These are phyloP conservation scores for Termitomyces sp. DNA, from an alignment of 768 basidiomycete species.

Conservation along the genomic window DNA sequence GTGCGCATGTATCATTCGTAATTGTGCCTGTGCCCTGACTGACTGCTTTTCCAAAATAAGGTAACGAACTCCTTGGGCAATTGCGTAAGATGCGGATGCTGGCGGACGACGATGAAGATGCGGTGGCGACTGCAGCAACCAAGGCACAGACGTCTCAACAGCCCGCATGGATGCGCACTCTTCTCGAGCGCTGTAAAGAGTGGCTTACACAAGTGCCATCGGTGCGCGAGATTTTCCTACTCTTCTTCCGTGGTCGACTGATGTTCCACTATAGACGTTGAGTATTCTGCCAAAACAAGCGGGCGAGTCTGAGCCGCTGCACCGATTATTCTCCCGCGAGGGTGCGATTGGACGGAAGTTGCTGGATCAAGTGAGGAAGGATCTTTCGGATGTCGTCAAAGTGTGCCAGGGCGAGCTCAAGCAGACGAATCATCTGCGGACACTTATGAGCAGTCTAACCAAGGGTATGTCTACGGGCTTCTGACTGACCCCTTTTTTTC, in stretches of 20 bases:
- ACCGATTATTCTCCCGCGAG: slow-evolving; percentile 86
- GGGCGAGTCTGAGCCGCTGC: slow-evolving; percentile 77
- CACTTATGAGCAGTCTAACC: slow-evolving; percentile 81
- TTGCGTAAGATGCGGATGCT: slow-evolving; percentile 91
- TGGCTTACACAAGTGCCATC: slow-evolving; percentile 77
- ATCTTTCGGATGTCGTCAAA: slow-evolving; percentile 74
- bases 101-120: slow-evolving; percentile 79
- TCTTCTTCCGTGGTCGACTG: not conserved
- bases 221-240: slow-evolving; percentile 35
- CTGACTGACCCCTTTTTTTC: not conserved
- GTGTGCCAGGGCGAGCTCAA: slow-evolving; percentile 86
- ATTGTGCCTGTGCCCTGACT: slow-evolving; percentile 2
- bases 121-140: slow-evolving; percentile 41
- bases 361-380: slow-evolving; percentile 71
- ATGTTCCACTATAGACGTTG: slow-evolving; percentile 41
- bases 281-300: slow-evolving; percentile 58
- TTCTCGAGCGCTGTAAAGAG: slow-evolving; percentile 76
- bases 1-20: slow-evolving; percentile 33
- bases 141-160: slow-evolving; percentile 65
- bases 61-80: slow-evolving; percentile 76
- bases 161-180: slow-evolving; percentile 91
- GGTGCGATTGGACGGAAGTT: slow-evolving; percentile 74
- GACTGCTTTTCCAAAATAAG: slow-evolving; percentile 30
- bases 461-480: slow-evolving; percentile 52
- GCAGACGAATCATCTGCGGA: slow-evolving; percentile 95